phyloP scores from a whole-genome alignment of 2,329 filamentous ascomycete genomes.

The Trichoderma sp. region DNA sequence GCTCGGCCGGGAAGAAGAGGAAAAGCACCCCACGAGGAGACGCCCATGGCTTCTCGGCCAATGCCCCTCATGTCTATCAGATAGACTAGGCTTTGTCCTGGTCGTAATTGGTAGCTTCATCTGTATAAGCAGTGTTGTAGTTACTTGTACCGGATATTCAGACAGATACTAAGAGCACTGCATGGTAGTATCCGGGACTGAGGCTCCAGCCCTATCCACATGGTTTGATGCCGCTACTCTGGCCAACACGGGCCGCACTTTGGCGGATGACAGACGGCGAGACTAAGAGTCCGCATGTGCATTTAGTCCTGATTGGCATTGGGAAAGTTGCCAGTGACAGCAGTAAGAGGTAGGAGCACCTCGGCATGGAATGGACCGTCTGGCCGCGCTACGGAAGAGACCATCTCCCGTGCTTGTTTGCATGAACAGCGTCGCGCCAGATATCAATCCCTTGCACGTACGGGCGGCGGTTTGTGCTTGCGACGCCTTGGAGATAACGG shows the following conservation, averaged over 20 bases:
- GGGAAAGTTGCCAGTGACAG: neutral
- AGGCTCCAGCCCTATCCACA: slow-evolving; percentile 2
- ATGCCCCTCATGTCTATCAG: neutral
- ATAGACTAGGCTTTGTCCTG: neutral
- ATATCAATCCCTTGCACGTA: neutral
- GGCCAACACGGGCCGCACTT: slow-evolving; percentile 8
- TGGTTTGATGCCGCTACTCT: neutral
- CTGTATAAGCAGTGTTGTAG: neutral
- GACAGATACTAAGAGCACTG: neutral
- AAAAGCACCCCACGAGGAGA: neutral
- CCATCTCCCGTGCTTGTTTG: neutral
- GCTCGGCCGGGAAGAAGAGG: neutral
- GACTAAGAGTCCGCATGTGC: neutral
- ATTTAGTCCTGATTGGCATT: neutral
- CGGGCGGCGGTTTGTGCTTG: slow-evolving; percentile 11
- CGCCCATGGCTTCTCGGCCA: neutral
- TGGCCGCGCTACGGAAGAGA: neutral
- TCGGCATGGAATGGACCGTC: neutral
- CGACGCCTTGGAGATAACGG: neutral
- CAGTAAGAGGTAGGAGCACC: neutral
- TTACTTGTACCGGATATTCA: neutral
- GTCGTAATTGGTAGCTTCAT: neutral
- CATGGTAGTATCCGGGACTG: neutral
- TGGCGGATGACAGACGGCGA: neutral
- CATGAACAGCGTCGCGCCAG: neutral